Evolutionary conservation across 176 grass and related monocot species (phyloP).

Genomic region (Oryza nivara): DNA sequence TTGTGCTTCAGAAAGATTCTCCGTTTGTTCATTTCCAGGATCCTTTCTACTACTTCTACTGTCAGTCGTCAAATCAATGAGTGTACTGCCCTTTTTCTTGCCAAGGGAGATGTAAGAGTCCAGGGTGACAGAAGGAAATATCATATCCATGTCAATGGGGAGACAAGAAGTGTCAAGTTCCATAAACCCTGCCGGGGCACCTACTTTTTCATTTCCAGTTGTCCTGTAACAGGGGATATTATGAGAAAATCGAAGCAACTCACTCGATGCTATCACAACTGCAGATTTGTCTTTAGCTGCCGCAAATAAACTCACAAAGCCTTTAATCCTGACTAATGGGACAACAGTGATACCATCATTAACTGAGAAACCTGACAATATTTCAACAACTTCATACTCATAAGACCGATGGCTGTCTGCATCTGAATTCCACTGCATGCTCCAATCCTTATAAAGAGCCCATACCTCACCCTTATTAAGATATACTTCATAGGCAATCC

Average conservation of each 20-base stretch:
- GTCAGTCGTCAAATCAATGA: constrained; percentile 34
- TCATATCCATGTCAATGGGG: constrained; percentile 57
- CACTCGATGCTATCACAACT: constrained; percentile 57
- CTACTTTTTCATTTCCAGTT: constrained; percentile 70
- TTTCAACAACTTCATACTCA: constrained; percentile 78
- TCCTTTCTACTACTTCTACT: constrained; percentile 14
- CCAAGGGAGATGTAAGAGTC: constrained; percentile 43
- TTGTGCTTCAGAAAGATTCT: constrained; percentile 26
- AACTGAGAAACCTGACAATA: constrained; percentile 59
- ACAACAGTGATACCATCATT: constrained; percentile 52
- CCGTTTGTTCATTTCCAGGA: constrained; percentile 36
- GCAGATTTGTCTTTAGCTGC: constrained; percentile 43
- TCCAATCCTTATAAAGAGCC: constrained; percentile 90
- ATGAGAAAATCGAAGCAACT: constrained; percentile 89
- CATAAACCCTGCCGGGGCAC: constrained; percentile 74
- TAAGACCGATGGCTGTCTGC: constrained; percentile 68
- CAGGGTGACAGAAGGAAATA: constrained; percentile 64
- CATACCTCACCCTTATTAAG: constrained; percentile 84
- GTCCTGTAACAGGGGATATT: constrained; percentile 67
- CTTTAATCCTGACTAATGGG: constrained; percentile 77
- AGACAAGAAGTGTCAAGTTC: constrained; percentile 87
- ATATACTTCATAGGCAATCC: constrained; percentile 62
- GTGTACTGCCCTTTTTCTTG: constrained; percentile 25
- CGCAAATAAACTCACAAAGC: constrained; percentile 83
- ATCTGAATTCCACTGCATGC: constrained; percentile 72